These are phyloP conservation scores for Crassisporium funariophilum DNA, from an alignment of 768 basidiomycete species.

Conservation along the genomic window DNA sequence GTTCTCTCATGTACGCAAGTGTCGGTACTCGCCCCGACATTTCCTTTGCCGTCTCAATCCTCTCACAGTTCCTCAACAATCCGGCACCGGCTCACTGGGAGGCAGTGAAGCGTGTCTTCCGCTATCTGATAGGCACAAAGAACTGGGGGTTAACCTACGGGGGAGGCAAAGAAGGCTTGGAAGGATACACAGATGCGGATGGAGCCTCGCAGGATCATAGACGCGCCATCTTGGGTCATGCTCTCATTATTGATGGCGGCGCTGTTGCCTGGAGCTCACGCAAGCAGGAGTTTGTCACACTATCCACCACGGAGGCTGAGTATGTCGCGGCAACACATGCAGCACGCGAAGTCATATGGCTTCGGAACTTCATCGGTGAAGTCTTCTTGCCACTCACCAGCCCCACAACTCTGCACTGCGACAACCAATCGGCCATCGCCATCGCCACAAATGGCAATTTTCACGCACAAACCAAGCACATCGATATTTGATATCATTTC, in stretches of 20 bases:
- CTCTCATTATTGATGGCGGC: not conserved
- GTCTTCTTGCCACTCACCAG: not conserved
- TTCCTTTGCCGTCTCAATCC: slow-evolving; percentile 22
- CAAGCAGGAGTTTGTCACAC: slow-evolving; percentile 30
- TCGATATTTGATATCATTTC: too few relatives aligned
- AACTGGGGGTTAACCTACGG: slow-evolving; percentile 10
- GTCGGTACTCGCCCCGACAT: slow-evolving; percentile 20
- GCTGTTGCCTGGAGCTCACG: slow-evolving; percentile 32
- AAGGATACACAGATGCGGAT: slow-evolving; percentile 14
- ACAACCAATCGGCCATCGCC: too few relatives aligned
- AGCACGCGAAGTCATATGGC: not conserved
- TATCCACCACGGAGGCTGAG: slow-evolving; percentile 15
- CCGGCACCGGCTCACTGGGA: slow-evolving; percentile 33
- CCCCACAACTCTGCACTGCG: slow-evolving; percentile 1
- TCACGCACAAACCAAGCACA: too few relatives aligned
- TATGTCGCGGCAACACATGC: slow-evolving; percentile 19
- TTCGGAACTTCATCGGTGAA: slow-evolving; percentile 4
- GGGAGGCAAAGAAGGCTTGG: slow-evolving; percentile 10
- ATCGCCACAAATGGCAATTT: too few relatives aligned
- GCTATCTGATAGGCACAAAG: slow-evolving; percentile 17
- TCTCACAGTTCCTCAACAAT: slow-evolving; percentile 33
- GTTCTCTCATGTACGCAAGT: slow-evolving; percentile 33
- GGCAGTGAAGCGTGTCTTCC: slow-evolving; percentile 17
- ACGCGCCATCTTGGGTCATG: slow-evolving; percentile 9
- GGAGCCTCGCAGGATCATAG: not conserved